Conservation (phyloP, 768 basidiomycete species). For the Tulasnella sp. region DNA sequence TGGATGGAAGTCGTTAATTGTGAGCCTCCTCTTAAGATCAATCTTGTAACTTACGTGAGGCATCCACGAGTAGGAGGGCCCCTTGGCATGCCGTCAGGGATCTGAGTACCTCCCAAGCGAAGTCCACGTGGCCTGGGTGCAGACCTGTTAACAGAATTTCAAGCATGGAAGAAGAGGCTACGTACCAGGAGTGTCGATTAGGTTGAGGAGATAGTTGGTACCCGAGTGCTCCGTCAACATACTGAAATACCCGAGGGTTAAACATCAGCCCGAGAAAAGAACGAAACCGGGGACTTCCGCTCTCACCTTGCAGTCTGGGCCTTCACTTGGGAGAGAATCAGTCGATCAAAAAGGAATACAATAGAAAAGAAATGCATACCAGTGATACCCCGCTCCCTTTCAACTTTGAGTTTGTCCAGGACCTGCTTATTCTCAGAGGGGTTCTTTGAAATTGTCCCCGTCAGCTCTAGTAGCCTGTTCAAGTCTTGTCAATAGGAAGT, state of each 20-base stretch:
- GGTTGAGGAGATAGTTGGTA: constrained; percentile 70
- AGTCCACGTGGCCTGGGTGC: constrained; percentile 82
- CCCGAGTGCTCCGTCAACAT: constrained; percentile 69
- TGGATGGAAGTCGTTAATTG: constrained; percentile 14
- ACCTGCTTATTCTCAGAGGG: constrained; percentile 72
- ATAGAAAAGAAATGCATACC: constrained; percentile 48
- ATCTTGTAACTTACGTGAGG: constrained; percentile 52
- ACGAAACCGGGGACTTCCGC: not conserved
- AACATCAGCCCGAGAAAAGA: not conserved
- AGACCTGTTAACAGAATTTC: not conserved
- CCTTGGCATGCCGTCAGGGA: constrained; percentile 93
- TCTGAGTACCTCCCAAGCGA: constrained; percentile 93
- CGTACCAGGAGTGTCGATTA: constrained; percentile 88
- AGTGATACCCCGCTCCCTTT: constrained; percentile 94
- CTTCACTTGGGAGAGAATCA: constrained; percentile 56
- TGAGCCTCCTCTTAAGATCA: not conserved
- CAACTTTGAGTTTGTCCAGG: constrained; percentile 92
- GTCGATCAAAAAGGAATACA: not conserved
- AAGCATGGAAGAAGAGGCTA: constrained; percentile 26
- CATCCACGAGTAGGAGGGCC: constrained; percentile 79
- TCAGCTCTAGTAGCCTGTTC: constrained; percentile 51
- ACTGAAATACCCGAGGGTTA: constrained; percentile 39
- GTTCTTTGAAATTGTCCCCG: constrained; percentile 74
- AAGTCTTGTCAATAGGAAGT: not conserved
- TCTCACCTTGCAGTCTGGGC: constrained; percentile 85